phyloP scores from a whole-genome alignment of 2,329 filamentous ascomycete species.

The Aschersonia sp. region DNA sequence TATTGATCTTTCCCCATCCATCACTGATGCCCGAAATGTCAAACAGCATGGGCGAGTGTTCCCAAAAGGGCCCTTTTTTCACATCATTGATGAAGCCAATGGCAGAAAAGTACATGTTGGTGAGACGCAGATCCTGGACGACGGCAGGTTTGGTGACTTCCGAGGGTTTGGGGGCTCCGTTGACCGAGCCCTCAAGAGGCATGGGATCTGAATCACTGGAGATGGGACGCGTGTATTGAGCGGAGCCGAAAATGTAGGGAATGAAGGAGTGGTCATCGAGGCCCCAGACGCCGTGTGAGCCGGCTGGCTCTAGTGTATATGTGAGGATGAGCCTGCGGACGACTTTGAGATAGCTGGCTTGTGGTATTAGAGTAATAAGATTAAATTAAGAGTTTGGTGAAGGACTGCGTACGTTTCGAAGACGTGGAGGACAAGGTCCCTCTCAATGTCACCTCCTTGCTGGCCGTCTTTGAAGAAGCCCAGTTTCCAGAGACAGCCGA shows the following conservation, averaged over 20 bases:
- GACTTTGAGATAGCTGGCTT: constrained; percentile 59
- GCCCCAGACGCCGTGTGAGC: constrained; percentile 95
- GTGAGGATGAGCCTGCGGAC: constrained; percentile 72
- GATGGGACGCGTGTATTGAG: constrained; percentile 72
- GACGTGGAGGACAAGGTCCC: constrained; percentile 66
- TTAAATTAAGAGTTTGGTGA: neutral
- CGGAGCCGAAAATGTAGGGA: constrained; percentile 89
- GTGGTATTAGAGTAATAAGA: neutral
- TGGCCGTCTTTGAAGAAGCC: constrained; percentile 53
- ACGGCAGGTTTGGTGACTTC: constrained; percentile 51
- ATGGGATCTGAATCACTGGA: constrained; percentile 41
- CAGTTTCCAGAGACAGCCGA: constrained; percentile 84
- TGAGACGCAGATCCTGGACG: constrained; percentile 49
- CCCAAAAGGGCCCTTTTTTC: constrained; percentile 93
- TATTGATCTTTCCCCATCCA: constrained; percentile 99
- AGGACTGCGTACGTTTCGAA: constrained; percentile 54
- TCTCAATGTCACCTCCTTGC: constrained; percentile 45
- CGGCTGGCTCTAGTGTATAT: constrained; percentile 89
- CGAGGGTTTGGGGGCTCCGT: constrained; percentile 54
- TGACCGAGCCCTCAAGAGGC: constrained; percentile 66
- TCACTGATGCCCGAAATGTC: constrained; percentile 84
- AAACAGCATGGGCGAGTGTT: constrained; percentile 86
- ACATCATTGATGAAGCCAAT: constrained; percentile 97
- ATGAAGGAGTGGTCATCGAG: constrained; percentile 94
- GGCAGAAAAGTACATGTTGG: constrained; percentile 87